Base-by-base conservation (phyloP, 2,329 filamentous ascomycete genomes). In the Xylaria sp. region DNA sequence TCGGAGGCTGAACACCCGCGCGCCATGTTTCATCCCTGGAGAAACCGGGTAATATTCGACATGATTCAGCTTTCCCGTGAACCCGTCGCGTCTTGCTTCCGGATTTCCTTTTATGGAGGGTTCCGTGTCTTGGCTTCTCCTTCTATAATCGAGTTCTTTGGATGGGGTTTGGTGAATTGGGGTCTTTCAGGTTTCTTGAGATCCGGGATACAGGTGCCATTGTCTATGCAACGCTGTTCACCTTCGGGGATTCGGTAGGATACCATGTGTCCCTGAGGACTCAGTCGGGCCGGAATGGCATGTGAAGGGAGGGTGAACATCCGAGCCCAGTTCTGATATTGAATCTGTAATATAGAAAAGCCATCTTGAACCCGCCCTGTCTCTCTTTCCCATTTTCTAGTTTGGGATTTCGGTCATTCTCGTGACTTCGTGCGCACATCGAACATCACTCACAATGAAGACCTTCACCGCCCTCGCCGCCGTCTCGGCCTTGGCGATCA, bases 401-500 rank as follows among this genome's bases (percentile, higher is more conserved):
- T 39, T 39, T 18, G 35, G 13, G 13, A 16, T 4, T 1, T 16
- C 10, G 23, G 5, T 30, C 23, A 30, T 30, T 30, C 1, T 30
- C 23, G 2, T 30, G 23, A 30, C 23, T 30, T 30, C 5, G 23
- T 4, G 23, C 23, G 23, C 23, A 30, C 23, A 30, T 30, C 23
- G 23, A 30, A 30, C 23, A 30, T 5, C 23, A 30, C 1, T 30
- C 3, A 30, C 23, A 30, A 30, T 76, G 74, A 73, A 72, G 69
- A 64, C 61, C 62, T 57, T 72, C 63, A 48, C 64, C 52, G 65
- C 65, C 63, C 46, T 74, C 58, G 68, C 68, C 8, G 69, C 68
- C 55, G 66, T 67, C 54, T 66, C 73, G 51, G 69, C 72, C 9
- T 67, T 76, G 9, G 71, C 69, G 48, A 68, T 66, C 23, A 68